phyloP scores from a whole-genome alignment of 2,329 filamentous ascomycete genomes.

The Arthrobotrys iridis region DNA sequence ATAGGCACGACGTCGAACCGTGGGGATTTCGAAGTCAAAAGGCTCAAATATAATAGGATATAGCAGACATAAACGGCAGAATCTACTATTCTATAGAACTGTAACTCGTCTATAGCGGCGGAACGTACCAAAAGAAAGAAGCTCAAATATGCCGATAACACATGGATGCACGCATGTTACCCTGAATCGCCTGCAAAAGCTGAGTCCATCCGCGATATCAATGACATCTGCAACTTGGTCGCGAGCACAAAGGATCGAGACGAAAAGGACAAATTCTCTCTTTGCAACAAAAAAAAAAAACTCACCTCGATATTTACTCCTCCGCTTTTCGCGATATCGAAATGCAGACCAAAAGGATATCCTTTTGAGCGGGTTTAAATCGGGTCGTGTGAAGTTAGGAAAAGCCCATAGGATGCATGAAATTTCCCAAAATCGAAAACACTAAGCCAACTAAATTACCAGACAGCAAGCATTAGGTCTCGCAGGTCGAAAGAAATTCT shows the following conservation, averaged over 20 bases:
- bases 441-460: slow-evolving; percentile 13
- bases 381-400: not conserved
- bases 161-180: no score
- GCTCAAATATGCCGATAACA: no score
- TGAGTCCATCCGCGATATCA: no score
- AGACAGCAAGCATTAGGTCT: slow-evolving; percentile 8
- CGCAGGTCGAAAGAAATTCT: slow-evolving; percentile 17
- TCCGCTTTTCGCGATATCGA: not conserved
- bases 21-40: not conserved
- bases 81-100: no score
- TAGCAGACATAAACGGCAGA: not conserved
- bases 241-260: not conserved
- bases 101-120: no score
- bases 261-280: no score
- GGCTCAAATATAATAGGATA: not conserved
- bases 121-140: no score
- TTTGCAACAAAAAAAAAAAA: not conserved
- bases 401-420: not conserved
- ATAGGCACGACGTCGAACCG: not conserved
- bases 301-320: not conserved
- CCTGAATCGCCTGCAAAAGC: no score
- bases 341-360: not conserved
- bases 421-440: not conserved
- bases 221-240: no score
- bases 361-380: not conserved